A percentile compares a stretch with the other conserved stretches of the same genome.
phyloP scores from a whole-genome alignment of 2,329 filamentous ascomycete species.

The Fusarium sarcochroum region DNA sequence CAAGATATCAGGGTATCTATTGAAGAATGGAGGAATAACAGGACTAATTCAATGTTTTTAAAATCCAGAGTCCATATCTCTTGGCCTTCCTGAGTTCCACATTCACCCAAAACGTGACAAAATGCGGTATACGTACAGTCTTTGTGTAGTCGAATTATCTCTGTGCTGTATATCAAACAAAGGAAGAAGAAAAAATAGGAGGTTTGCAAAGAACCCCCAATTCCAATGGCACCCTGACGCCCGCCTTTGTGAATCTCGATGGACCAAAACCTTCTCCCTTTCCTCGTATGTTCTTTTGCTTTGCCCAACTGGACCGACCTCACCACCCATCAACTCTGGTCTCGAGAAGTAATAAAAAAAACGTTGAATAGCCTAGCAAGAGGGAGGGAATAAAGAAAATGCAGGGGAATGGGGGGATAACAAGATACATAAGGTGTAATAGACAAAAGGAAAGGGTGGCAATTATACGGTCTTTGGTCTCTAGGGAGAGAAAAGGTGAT shows the following conservation, averaged over 20 bases:
- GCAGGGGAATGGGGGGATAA: constrained; percentile 17
- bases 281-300: constrained; percentile 35
- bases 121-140: constrained; percentile 8
- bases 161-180: constrained; percentile 35
- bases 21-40: too few relatives aligned
- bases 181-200: constrained; percentile 23
- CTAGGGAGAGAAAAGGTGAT: constrained; percentile 6
- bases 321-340: constrained; percentile 32
- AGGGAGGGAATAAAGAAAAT: constrained; percentile 29
- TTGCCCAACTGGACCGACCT: constrained; percentile 32
- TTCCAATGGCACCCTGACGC: constrained; percentile 49
- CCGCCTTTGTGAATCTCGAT: constrained; percentile 45
- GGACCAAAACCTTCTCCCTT: constrained; percentile 39
- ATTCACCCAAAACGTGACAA: background rate
- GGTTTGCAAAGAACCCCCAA: constrained; percentile 33
- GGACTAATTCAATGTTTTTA: too few relatives aligned
- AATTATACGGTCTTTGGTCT: constrained; percentile 30
- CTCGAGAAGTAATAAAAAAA: constrained; percentile 33
- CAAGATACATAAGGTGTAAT: constrained; percentile 36
- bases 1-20: too few relatives aligned
- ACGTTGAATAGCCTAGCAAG: constrained; percentile 28
- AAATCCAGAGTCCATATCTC: too few relatives aligned
- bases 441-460: constrained; percentile 38
- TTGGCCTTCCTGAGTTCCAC: background rate
- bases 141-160: constrained; percentile 35